Evolutionary conservation across 257 asterid genomes (phyloP).

Genomic region (Galeopsis tetrahit): DNA sequence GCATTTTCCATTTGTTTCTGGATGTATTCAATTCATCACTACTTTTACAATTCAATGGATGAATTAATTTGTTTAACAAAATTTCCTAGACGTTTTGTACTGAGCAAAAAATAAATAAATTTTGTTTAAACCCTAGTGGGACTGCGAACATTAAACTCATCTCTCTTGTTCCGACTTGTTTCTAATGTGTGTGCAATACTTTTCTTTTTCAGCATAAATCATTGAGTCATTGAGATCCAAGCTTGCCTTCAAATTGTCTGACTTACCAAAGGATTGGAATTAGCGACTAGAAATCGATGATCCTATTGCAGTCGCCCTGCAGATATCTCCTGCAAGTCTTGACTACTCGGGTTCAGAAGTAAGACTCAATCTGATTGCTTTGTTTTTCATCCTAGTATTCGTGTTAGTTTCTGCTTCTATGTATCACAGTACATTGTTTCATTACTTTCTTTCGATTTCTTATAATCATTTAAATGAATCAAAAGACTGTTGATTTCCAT

Average conservation of each 20-base stretch:
- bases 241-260: slow-evolving; percentile 24
- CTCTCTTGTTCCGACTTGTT: slow-evolving; percentile 23
- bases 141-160: slow-evolving; percentile 18
- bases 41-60: slow-evolving; percentile 17
- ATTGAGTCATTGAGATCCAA: slow-evolving; percentile 35
- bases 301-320: slow-evolving; percentile 84
- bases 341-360: slow-evolving; percentile 79
- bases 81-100: not conserved
- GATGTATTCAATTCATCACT: not conserved
- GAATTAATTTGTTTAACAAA: slow-evolving; percentile 2
- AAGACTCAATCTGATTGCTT: slow-evolving; percentile 34
- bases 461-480: slow-evolving; percentile 3
- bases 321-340: slow-evolving; percentile 91
- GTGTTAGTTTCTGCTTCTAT: not conserved
- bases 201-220: slow-evolving; percentile 36
- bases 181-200: not conserved
- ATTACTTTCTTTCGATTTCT: slow-evolving; percentile 6
- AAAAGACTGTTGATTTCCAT: slow-evolving; percentile 5
- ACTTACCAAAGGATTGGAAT: slow-evolving; percentile 29
- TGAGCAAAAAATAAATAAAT: slow-evolving; percentile 14
- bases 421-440: slow-evolving; percentile 12
- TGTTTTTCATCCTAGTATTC: not conserved
- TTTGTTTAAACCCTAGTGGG: slow-evolving; percentile 11
- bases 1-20: not conserved
- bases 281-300: slow-evolving; percentile 57